Base-by-base conservation (phyloP, 371 early-diverging fungal genomes). In the Catenaria anguillulae region DNA sequence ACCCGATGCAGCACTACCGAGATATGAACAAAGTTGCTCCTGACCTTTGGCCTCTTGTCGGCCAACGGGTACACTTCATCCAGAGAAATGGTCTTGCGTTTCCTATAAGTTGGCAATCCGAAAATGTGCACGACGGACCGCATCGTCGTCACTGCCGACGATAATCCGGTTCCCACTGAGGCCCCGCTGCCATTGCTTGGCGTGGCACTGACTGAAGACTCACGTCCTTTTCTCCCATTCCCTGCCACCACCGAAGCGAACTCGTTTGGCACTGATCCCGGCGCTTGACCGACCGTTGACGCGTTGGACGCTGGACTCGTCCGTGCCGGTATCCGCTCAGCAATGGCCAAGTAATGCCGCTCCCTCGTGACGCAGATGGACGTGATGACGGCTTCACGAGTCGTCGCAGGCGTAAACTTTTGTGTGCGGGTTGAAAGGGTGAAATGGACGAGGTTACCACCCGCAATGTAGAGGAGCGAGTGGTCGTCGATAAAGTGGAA, bases 271-370 rank as follows among this genome's bases (percentile, higher is more conserved):
- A 33, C 17, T 37, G 37, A 4, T 4, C 37, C 37, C 8, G 37
- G 15, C 69, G 61, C 21, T 23, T 3, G 19, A 17, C 19, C 21
- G 8, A 23, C 19, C 8, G 12, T 4, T 12, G 45, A 12, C 21
- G 45, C 45, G 21, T 3, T 43, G 45, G 45, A 23, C 8, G 45
- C 4, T 21, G n/a, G n/a, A n/a, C n/a, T n/a, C n/a, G n/a, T n/a
- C n/a, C n/a, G n/a, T n/a, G n/a, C n/a, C n/a, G n/a, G n/a, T n/a
- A n/a, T n/a, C n/a, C n/a, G n/a, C 48, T 78, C 80, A 12, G 71
- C 77, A 46, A 79, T 67, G 10, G 78, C 80, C 17, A 73, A 54
- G 62, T 71, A 73, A 33, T 75, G 68, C 60, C 75, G 74, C 59
- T 67, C 73, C 31, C 66, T 58, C 15, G 71, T 64, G 0, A 75